Evolutionary conservation across 2,329 filamentous ascomycete species (phyloP).

Genomic region (Colletotrichum plurivorum): DNA sequence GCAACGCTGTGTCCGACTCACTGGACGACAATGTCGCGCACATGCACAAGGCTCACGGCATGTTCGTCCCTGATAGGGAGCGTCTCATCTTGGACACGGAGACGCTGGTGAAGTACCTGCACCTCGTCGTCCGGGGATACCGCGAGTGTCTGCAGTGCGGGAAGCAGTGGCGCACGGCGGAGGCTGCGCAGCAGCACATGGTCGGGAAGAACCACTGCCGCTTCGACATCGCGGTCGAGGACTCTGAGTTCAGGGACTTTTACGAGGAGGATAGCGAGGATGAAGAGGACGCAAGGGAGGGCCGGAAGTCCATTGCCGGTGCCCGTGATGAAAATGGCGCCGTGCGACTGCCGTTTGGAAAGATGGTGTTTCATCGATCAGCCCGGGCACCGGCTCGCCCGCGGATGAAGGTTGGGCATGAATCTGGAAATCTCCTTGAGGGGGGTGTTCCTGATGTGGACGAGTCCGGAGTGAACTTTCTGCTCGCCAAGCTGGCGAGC

Average conservation of each 20-base stretch:
- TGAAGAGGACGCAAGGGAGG: neutral
- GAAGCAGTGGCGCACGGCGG: slow-evolving; percentile 55
- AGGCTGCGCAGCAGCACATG: slow-evolving; percentile 68
- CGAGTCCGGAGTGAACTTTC: slow-evolving; percentile 19
- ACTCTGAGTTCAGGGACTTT: slow-evolving; percentile 58
- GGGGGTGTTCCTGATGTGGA: neutral
- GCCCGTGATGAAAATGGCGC: slow-evolving; percentile 46
- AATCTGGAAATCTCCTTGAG: neutral
- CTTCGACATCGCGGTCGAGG: slow-evolving; percentile 52
- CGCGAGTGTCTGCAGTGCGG: slow-evolving; percentile 67
- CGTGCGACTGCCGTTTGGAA: slow-evolving; percentile 53
- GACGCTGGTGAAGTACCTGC: slow-evolving; percentile 62
- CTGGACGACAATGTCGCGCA: slow-evolving; percentile 59
- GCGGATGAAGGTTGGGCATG: neutral
- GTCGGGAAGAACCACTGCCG: slow-evolving; percentile 62
- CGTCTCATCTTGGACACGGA: slow-evolving; percentile 61
- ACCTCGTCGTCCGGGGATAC: slow-evolving; percentile 63
- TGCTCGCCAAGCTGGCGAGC: neutral
- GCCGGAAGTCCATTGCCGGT: slow-evolving; percentile 4
- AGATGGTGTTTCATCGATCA: slow-evolving; percentile 49
- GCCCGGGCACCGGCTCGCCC: slow-evolving; percentile 1
- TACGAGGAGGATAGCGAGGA: slow-evolving; percentile 49
- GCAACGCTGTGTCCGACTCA: slow-evolving; percentile 46
- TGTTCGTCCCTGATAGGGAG: slow-evolving; percentile 57
- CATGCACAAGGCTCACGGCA: slow-evolving; percentile 64